These are phyloP conservation scores for Candida sanyaensis DNA, from an alignment of 1,139 yeast genomes.

Conservation along the genomic window DNA sequence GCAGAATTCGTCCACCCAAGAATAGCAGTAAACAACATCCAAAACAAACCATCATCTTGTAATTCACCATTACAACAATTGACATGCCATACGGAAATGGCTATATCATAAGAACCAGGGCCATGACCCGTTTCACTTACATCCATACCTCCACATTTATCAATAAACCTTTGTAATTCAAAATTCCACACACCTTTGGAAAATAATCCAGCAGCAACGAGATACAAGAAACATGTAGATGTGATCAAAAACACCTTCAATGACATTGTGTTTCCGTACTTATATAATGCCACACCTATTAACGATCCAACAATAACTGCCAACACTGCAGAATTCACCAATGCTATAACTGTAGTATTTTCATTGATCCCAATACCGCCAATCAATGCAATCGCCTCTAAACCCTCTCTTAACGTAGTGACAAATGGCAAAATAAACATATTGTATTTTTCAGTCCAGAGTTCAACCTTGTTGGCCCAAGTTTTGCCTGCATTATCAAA, in stretches of 20 bases:
- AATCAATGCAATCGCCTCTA: conserved; percentile 49
- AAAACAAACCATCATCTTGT: conserved; percentile 45
- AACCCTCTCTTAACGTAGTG: conserved; percentile 49
- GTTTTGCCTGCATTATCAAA: conserved; percentile 14
- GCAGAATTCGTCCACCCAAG: conserved; percentile 55
- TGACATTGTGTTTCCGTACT: conserved; percentile 45
- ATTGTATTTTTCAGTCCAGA: conserved; percentile 35
- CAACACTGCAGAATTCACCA: conserved; percentile 28
- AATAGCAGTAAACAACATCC: conserved; percentile 49
- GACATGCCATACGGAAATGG: conserved; percentile 32
- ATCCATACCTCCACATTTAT: conserved; percentile 44
- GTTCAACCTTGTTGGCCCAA: conserved; percentile 14
- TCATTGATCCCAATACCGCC: conserved; percentile 52
- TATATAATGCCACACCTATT: conserved; percentile 40
- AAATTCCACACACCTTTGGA: conserved; percentile 51
- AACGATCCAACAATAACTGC: conserved; percentile 35
- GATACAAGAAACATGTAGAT: conserved; percentile 44
- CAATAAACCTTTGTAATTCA: conserved; percentile 43
- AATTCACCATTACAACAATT: conserved; percentile 48
- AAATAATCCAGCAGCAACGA: conserved; percentile 48
- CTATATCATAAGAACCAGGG: conserved; percentile 47
- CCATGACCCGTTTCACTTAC: conserved; percentile 52
- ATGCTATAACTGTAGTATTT: conserved; percentile 35
- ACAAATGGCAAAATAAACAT: conserved; percentile 47
- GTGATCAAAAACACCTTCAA: conserved; percentile 41